These are phyloP conservation scores for Aspergillus glaucus DNA, from an alignment of 2,329 filamentous ascomycete genomes.

Conservation along the genomic window DNA sequence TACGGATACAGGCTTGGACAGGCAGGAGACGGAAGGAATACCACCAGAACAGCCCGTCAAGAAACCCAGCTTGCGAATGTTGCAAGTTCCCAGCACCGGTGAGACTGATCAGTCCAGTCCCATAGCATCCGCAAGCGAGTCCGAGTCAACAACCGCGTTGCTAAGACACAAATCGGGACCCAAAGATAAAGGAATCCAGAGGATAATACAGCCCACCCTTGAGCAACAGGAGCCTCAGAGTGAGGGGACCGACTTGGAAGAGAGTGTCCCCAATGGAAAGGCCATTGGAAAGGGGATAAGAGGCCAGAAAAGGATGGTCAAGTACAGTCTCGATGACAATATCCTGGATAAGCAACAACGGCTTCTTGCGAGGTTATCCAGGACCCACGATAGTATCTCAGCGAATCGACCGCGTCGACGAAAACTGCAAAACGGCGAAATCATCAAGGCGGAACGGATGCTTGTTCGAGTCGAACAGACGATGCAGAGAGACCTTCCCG, in stretches of 20 bases:
- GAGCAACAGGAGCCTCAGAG: conserved; percentile 30
- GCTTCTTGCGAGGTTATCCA: conserved; percentile 32
- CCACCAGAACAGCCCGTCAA: conserved; percentile 3
- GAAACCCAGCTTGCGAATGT: conserved; percentile 8
- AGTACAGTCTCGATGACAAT: conserved; percentile 41
- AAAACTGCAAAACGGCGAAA: conserved; percentile 50
- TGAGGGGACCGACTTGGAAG: conserved; percentile 17
- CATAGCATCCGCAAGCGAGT: conserved; percentile 22
- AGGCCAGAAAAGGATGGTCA: conserved; percentile 30
- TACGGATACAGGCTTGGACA: neutral
- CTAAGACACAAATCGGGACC: conserved; percentile 15
- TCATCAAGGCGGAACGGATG: conserved; percentile 64
- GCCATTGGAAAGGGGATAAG: conserved; percentile 1
- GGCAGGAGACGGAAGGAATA: neutral
- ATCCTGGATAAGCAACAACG: conserved; percentile 35
- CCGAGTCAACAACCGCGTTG: conserved; percentile 29
- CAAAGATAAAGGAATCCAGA: conserved; percentile 16
- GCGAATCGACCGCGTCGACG: conserved; percentile 28
- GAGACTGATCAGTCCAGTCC: conserved; percentile 15
- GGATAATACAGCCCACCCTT: conserved; percentile 16
- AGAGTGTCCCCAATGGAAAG: conserved; percentile 2
- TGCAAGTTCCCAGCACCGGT: conserved; percentile 12
- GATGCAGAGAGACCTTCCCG: conserved; percentile 46
- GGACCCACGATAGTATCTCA: conserved; percentile 30
- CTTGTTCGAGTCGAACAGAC: conserved; percentile 56